A percentile compares a stretch with the other conserved stretches of the same genome.
Conservation (phyloP, 2,329 filamentous ascomycete species). For the Scleromitrula shiraiana region DNA sequence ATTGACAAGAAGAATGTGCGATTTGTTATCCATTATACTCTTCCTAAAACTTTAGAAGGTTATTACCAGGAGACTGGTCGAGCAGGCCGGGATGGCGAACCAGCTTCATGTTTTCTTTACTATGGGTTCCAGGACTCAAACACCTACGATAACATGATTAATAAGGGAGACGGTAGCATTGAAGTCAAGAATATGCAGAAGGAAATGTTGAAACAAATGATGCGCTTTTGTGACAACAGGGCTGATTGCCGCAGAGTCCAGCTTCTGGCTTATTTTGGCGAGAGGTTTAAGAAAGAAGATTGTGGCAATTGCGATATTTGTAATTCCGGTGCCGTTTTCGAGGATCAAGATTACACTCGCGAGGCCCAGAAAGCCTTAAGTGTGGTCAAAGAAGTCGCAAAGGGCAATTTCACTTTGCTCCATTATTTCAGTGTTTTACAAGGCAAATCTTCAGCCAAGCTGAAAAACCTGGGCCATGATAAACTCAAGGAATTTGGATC, state of each 20-base stretch:
- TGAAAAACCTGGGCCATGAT: slow-evolving; percentile 39
- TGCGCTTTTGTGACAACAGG: slow-evolving; percentile 83
- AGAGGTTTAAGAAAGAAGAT: slow-evolving; percentile 63
- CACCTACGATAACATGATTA: slow-evolving; percentile 71
- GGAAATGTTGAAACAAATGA: slow-evolving; percentile 76
- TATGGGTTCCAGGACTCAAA: slow-evolving; percentile 74
- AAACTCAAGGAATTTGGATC: slow-evolving; percentile 51
- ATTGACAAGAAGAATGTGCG: slow-evolving; percentile 97
- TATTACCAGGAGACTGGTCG: slow-evolving; percentile 98
- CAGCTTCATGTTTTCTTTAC: slow-evolving; percentile 83
- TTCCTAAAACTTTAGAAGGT: slow-evolving; percentile 92
- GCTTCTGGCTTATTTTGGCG: slow-evolving; percentile 90
- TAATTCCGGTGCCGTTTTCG: slow-evolving; percentile 60
- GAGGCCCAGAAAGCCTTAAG: slow-evolving; percentile 64
- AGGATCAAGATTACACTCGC: slow-evolving; percentile 66
- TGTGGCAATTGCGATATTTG: slow-evolving; percentile 91
- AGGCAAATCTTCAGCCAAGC: slow-evolving; percentile 51
- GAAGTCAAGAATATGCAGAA: slow-evolving; percentile 80
- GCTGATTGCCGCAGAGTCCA: slow-evolving; percentile 81
- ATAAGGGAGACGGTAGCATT: slow-evolving; percentile 64
- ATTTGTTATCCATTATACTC: slow-evolving; percentile 87
- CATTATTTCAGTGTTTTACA: slow-evolving; percentile 81
- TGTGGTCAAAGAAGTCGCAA: slow-evolving; percentile 52
- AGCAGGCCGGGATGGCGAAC: slow-evolving; percentile 82
- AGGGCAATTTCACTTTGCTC: slow-evolving; percentile 59